Percentiles rank a stretch among this genome's conserved stretches.
phyloP scores from a whole-genome alignment of 2,329 filamentous ascomycete genomes.

The Fusarium redolens region DNA sequence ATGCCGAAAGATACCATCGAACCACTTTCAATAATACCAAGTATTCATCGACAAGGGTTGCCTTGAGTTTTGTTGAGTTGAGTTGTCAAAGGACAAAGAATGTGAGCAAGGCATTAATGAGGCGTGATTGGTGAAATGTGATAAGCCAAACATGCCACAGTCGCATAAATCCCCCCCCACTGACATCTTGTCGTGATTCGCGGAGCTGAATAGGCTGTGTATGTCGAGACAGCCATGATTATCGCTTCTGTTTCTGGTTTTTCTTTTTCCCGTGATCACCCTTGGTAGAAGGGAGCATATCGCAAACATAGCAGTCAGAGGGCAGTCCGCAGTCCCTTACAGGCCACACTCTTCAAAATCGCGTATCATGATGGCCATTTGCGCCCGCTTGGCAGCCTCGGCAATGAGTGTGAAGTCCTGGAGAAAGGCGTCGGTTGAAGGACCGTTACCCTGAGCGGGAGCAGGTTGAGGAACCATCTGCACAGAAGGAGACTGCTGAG shows the following conservation, averaged over 20 bases:
- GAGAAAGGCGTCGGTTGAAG: conserved; percentile 71
- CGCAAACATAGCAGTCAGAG: not conserved
- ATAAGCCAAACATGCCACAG: conserved; percentile 24
- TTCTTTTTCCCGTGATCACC: not conserved
- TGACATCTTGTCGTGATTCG: conserved; percentile 8
- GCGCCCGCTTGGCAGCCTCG: conserved; percentile 91
- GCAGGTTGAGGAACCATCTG: conserved; percentile 41
- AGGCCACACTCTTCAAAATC: conserved; percentile 82
- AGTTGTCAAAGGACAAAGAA: conserved; percentile 22
- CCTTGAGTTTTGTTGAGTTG: conserved; percentile 5
- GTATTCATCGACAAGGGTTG: conserved; percentile 12
- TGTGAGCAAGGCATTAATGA: conserved; percentile 1
- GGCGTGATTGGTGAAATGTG: conserved; percentile 18
- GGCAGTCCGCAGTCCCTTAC: conserved; percentile 40
- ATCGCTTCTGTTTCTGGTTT: not conserved
- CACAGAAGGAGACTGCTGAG: conserved; percentile 48
- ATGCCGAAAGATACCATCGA: conserved; percentile 35
- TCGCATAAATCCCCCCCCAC: conserved; percentile 8
- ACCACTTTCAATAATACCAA: conserved; percentile 31
- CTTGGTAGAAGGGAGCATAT: not conserved
- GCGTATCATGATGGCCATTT: conserved; percentile 88
- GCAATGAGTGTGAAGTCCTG: conserved; percentile 87
- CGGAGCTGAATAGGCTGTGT: not conserved
- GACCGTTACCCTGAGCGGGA: conserved; percentile 47
- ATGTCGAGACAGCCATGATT: not conserved